Evolutionary conservation across 805 yeast species (phyloP).

Genomic region (Ogataea zsoltii): DNA sequence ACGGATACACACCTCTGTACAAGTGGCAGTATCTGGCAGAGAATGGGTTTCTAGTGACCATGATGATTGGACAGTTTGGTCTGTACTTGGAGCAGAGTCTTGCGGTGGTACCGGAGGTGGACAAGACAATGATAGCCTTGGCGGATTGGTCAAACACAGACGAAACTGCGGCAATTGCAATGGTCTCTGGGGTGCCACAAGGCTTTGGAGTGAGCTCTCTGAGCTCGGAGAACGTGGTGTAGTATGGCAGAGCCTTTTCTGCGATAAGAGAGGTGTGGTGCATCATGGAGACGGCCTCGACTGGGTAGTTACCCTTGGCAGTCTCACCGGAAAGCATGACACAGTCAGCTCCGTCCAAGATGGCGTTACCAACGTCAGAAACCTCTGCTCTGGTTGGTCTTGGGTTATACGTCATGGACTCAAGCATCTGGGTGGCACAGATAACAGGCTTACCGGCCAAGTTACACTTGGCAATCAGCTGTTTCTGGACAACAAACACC

Average conservation of each 20-base stretch:
- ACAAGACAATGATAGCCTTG: constrained; percentile 93
- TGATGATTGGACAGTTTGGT: constrained; percentile 95
- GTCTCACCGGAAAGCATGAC: constrained; percentile 99
- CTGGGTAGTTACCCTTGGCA: constrained; percentile 98
- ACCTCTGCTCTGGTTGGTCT: constrained; percentile 99
- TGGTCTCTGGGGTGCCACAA: constrained; percentile 91
- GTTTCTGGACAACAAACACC: constrained; percentile 98
- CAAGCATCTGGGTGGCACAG: constrained; percentile 99
- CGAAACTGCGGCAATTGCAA: constrained; percentile 95
- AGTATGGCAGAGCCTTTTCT: constrained; percentile 94
- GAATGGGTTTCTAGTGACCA: constrained; percentile 94
- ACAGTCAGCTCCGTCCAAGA: constrained; percentile 99
- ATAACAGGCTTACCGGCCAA: constrained; percentile 99
- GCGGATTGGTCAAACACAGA: constrained; percentile 96
- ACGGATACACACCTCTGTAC: constrained; percentile 98
- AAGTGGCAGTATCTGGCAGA: constrained; percentile 95
- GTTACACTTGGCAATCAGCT: constrained; percentile 98
- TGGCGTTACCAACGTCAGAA: constrained; percentile 98
- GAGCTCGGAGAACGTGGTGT: constrained; percentile 78
- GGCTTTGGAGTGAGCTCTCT: constrained; percentile 85
- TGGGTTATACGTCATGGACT: constrained; percentile 99
- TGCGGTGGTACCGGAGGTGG: constrained; percentile 93
- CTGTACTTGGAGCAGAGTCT: constrained; percentile 97
- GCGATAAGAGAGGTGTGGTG: constrained; percentile 96
- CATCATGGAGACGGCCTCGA: constrained; percentile 98